A percentile compares a stretch with the other conserved stretches of the same genome.
phyloP scores from a whole-genome alignment of 1,284 basidiomycete species.

The Trametes polyzona region DNA sequence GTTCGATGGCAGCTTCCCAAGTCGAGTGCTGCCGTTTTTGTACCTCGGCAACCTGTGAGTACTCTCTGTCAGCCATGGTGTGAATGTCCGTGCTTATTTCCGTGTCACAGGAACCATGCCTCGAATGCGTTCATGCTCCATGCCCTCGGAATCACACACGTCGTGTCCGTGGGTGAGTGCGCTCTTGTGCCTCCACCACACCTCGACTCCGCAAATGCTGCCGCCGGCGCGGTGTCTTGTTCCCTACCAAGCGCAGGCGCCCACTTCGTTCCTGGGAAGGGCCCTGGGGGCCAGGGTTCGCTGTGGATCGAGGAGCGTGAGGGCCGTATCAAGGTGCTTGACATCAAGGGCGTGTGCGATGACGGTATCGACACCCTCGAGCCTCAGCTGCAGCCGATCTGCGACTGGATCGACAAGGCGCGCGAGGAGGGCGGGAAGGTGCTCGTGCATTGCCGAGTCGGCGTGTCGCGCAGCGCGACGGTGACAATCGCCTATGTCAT shows the following conservation, averaged over 20 bases:
- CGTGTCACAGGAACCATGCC: slow-evolving; percentile 79
- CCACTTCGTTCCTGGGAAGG: slow-evolving; percentile 48
- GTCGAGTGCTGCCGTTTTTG: slow-evolving; percentile 90
- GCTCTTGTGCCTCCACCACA: slow-evolving; percentile 75
- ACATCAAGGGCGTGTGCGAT: slow-evolving; percentile 90
- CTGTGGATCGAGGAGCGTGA: slow-evolving; percentile 87
- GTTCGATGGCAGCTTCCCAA: slow-evolving; percentile 97
- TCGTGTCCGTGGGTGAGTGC: slow-evolving; percentile 96
- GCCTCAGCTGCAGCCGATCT: slow-evolving; percentile 85
- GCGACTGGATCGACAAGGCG: slow-evolving; percentile 93
- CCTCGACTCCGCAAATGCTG: slow-evolving; percentile 21
- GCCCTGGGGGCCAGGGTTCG: slow-evolving; percentile 65
- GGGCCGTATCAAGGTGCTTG: slow-evolving; percentile 85
- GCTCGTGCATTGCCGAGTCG: slow-evolving; percentile 95
- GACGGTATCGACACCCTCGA: slow-evolving; percentile 96
- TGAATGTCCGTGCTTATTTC: slow-evolving; percentile 13
- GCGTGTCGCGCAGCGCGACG: slow-evolving; percentile 91
- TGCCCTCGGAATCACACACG: slow-evolving; percentile 95
- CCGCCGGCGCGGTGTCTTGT: slow-evolving; percentile 15
- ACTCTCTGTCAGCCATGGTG: slow-evolving; percentile 11
- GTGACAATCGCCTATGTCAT: slow-evolving; percentile 98
- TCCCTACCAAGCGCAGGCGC: slow-evolving; percentile 37
- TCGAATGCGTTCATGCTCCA: slow-evolving; percentile 95
- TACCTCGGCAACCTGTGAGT: slow-evolving; percentile 94
- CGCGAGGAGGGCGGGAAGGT: slow-evolving; percentile 84